Conservation (phyloP, 306 rosid genomes). For the Hippophae rhamnoides region DNA sequence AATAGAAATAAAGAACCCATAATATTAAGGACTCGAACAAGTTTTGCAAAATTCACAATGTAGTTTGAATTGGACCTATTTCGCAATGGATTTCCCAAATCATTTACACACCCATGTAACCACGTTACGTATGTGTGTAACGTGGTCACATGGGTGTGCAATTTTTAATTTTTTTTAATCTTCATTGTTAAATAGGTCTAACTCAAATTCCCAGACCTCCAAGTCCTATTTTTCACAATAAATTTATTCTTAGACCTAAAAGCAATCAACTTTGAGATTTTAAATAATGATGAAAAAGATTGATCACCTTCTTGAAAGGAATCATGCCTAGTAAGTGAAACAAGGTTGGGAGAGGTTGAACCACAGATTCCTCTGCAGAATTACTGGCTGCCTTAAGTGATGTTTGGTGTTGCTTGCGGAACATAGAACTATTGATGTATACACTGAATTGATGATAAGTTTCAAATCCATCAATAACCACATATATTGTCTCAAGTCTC, state of each 20-base stretch:
- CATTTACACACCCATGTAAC: too few species aligned
- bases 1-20: constrained; percentile 12
- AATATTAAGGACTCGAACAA: not conserved
- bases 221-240: constrained; percentile 2
- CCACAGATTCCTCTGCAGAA: constrained; percentile 58
- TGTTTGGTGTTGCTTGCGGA: constrained; percentile 54
- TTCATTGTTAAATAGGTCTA: too few species aligned
- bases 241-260: not conserved
- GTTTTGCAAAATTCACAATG: too few species aligned
- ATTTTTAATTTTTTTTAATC: too few species aligned
- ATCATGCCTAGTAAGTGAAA: constrained; percentile 66
- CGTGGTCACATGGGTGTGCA: too few species aligned
- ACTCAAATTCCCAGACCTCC: not conserved
- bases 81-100: too few species aligned
- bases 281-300: not conserved
- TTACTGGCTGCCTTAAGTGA: constrained; percentile 60
- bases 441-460: constrained; percentile 37
- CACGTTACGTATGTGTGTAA: too few species aligned
- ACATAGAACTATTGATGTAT: constrained; percentile 59
- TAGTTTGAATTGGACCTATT: too few species aligned
- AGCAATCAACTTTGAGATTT: not conserved
- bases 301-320: constrained; percentile 68
- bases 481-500: not conserved
- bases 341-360: constrained; percentile 79
- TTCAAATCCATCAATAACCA: constrained; percentile 14